phyloP scores from a whole-genome alignment of 805 yeast species.

The Kuraishia cidri region DNA sequence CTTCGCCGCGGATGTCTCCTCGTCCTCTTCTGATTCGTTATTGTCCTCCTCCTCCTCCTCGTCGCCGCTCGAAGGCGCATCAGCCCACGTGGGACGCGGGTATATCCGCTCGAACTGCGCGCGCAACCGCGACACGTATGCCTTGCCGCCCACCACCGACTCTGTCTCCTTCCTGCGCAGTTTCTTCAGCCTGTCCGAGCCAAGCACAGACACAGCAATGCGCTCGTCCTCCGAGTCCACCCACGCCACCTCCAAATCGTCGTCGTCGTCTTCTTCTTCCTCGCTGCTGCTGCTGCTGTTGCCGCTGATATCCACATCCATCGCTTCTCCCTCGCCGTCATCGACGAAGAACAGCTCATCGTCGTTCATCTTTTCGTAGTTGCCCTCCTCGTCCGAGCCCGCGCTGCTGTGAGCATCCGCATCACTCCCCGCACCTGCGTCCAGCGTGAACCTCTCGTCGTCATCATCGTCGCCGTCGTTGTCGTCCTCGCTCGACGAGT shows the following conservation, averaged over 20 bases:
- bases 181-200: slow-evolving; percentile 58
- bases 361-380: slow-evolving; percentile 25
- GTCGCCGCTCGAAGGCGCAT: too few species aligned
- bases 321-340: slow-evolving; percentile 22
- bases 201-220: slow-evolving; percentile 47
- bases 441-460: slow-evolving; percentile 25
- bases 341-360: slow-evolving; percentile 49
- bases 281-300: slow-evolving; percentile 1
- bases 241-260: slow-evolving; percentile 54
- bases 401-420: slow-evolving; percentile 20
- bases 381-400: slow-evolving; percentile 19
- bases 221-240: slow-evolving; percentile 86
- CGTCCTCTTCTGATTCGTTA: slow-evolving; percentile 10
- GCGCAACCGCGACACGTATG: slow-evolving; percentile 26
- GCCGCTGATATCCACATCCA: slow-evolving; percentile 1
- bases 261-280: slow-evolving; percentile 19
- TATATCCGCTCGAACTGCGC: slow-evolving; percentile 64
- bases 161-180: slow-evolving; percentile 46
- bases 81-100: slow-evolving; percentile 82
- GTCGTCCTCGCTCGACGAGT: slow-evolving; percentile 19
- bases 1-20: slow-evolving; percentile 1
- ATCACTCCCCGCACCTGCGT: slow-evolving; percentile 16
- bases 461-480: slow-evolving; percentile 29
- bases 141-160: slow-evolving; percentile 21
- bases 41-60: slow-evolving; percentile 28